Evolutionary conservation across 2,329 filamentous ascomycete species (phyloP).

Genomic region (Seiridium unicorne): DNA sequence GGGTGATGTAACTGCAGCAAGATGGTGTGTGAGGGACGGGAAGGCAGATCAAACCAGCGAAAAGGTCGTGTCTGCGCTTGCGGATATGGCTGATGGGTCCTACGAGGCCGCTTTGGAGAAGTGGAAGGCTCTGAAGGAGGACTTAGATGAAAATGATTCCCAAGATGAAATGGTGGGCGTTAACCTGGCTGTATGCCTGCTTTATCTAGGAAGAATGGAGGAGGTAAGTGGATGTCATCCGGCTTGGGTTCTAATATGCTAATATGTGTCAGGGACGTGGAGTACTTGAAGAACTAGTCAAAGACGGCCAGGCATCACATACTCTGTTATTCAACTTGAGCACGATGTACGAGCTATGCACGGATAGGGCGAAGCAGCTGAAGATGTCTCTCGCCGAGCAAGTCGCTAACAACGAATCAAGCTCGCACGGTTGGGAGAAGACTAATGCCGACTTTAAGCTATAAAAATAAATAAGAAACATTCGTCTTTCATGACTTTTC

Average conservation of each 20-base stretch:
- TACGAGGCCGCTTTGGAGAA: conserved; percentile 61
- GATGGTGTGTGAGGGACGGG: conserved; percentile 44
- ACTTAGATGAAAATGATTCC: conserved; percentile 35
- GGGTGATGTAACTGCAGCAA: conserved; percentile 72
- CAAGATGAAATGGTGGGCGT: conserved; percentile 71
- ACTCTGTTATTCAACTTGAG: conserved; percentile 85
- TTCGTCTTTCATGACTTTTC: too few species aligned
- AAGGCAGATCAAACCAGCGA: conserved; percentile 38
- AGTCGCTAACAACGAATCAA: conserved; percentile 59
- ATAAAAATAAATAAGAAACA: conserved; percentile 27
- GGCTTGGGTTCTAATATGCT: conserved; percentile 11
- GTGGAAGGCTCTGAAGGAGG: conserved; percentile 56
- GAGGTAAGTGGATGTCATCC: conserved; percentile 48
- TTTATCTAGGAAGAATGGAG: conserved; percentile 77
- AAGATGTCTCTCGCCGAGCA: conserved; percentile 72
- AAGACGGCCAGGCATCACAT: conserved; percentile 65
- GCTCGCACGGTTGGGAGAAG: conserved; percentile 66
- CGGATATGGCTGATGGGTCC: conserved; percentile 75
- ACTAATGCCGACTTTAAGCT: conserved; percentile 75
- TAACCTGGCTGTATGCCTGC: conserved; percentile 78
- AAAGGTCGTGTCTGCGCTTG: conserved; percentile 62
- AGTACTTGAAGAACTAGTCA: conserved; percentile 65
- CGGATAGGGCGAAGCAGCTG: conserved; percentile 67
- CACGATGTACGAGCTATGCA: conserved; percentile 90
- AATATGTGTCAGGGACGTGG: conserved; percentile 53